phyloP scores from a whole-genome alignment of 192 early-diverging fungal species.

The Ambispora gerdemannii region DNA sequence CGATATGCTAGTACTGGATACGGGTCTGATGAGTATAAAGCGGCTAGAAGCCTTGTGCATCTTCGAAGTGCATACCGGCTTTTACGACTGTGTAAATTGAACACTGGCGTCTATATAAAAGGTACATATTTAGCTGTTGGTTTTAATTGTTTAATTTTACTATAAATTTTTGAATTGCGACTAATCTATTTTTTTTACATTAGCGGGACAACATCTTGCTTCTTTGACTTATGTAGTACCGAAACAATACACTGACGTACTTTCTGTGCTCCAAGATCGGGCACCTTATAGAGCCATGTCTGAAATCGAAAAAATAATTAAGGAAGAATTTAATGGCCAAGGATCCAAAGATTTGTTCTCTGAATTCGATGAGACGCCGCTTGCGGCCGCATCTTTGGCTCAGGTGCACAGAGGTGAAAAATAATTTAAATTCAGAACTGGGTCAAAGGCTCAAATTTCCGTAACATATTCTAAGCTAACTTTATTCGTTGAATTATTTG shows the following conservation, averaged over 20 bases:
- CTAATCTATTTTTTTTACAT: not conserved
- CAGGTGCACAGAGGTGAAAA: conserved; percentile 47
- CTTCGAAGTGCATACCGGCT: conserved; percentile 44
- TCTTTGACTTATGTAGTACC: conserved; percentile 47
- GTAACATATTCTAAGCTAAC: too few relatives aligned
- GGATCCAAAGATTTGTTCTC: conserved; percentile 40
- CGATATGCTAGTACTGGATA: conserved; percentile 42
- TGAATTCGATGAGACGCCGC: conserved; percentile 45
- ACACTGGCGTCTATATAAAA: conserved; percentile 48
- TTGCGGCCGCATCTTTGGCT: conserved; percentile 49
- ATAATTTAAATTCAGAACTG: too few relatives aligned
- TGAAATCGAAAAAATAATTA: conserved; percentile 43
- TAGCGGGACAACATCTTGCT: conserved; percentile 39
- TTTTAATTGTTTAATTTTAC: not conserved
- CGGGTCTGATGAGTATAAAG: conserved; percentile 45
- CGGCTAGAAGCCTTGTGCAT: conserved; percentile 47
- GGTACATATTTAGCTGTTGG: conserved; percentile 8
- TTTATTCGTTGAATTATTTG: not conserved
- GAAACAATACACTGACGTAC: conserved; percentile 44
- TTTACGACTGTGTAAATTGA: conserved; percentile 42
- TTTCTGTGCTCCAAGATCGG: conserved; percentile 47
- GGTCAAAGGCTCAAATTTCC: too few relatives aligned
- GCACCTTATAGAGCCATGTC: conserved; percentile 47
- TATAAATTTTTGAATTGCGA: not conserved
- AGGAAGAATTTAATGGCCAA: conserved; percentile 40